Evolutionary conservation across 2,329 filamentous ascomycete genomes (phyloP), one percentile per base, ranked within the genome.

Genomic region (Diaporthe velutina): DNA sequence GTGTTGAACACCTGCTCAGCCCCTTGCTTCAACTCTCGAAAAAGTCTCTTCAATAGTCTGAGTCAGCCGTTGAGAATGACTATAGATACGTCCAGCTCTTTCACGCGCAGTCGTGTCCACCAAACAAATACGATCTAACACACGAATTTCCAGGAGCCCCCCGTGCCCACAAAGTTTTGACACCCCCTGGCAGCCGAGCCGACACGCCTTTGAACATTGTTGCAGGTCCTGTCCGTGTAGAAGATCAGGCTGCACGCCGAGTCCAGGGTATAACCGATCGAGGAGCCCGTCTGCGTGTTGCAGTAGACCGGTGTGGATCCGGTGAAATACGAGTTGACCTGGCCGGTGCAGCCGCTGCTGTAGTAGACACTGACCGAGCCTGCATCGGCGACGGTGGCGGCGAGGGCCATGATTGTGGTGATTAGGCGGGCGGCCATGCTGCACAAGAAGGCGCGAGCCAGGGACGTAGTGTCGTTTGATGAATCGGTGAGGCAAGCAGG

Each of bases 261-360:
- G 25, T 15, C 30, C 61, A 33, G 40, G 9, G 61, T 67, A 38
- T 40, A 67, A 12, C 61, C 61, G 28, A 67, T 50, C 15, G 61
- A 67, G 15, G 42, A n/a, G 22, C 61, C 61, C 15, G 61, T 67
- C 28, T 67, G 61, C 25, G 61, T 67, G 61, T 67, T 67, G 28
- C 42, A 67, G 28, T 67, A 67, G 25, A 30, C 13, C 42, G 42
- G 61, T 15, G 48, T 67, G 61, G 40, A 50, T 28, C 61, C 61
- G 8, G 40, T 33, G 42, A 67, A 12, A 28, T 50, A 50, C 25
- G 42, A 48, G 61, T 67, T 67, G 42, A 67, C 28, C 6, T 38
- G 40, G 7, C 13, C 4, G 42, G 25, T 45, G 28, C 61, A 67
- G 25, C 48, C 40, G 12, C 25, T 52, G 61, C 48, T 48, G 25